Base-by-base conservation (phyloP, 768 basidiomycete species). In the Tubosaeta sp. region DNA sequence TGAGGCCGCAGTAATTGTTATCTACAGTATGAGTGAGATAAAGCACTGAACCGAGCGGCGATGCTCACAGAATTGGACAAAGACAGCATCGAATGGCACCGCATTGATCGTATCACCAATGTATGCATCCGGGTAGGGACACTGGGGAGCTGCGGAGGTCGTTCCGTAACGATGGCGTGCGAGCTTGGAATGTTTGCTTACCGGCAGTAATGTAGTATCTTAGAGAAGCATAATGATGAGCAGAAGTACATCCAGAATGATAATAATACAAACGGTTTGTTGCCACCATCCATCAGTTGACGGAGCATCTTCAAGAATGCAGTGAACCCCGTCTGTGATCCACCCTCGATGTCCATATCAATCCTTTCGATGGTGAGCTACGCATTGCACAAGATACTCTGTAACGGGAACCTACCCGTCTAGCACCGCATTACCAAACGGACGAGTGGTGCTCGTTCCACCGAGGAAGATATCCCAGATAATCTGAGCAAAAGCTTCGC, bases 401-500 rank as follows among this genome's bases (percentile, higher is more conserved):
- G 14, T 14, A 56, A 16, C 39, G 14, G 39, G 12, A 22, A 19
- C 39, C 24, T 40, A 14, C 39, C 39, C 22, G 4, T 40, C 39
- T 24, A 40, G 14, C 46, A 87, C 75, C 8, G 85, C 88, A 49
- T 50, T 63, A 32, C 87, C 88, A 59, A 90, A 90, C 0, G 87
- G 88, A 49, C 87, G 77, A 3, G 80, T 86, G 22, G 61, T 65
- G 50, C 79, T 81, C 3, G 74, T 70, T 13, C 86, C 85, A 24
- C 86, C 87, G 18, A 90, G 71, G 66, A 88, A 87, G 44, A 86
- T 51, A 39, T 69, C 50, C 87, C 87, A 90, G 41, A 90, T 80
- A 0, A 76, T 81, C 34, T 82, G 75, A 0, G 81, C 86, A 64
- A 86, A 89, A 1, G 71, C 62, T 19, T 68, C 61, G 2, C 82